Conservation (phyloP, 2,329 filamentous ascomycete species). For the Aureobasidium sp. region DNA sequence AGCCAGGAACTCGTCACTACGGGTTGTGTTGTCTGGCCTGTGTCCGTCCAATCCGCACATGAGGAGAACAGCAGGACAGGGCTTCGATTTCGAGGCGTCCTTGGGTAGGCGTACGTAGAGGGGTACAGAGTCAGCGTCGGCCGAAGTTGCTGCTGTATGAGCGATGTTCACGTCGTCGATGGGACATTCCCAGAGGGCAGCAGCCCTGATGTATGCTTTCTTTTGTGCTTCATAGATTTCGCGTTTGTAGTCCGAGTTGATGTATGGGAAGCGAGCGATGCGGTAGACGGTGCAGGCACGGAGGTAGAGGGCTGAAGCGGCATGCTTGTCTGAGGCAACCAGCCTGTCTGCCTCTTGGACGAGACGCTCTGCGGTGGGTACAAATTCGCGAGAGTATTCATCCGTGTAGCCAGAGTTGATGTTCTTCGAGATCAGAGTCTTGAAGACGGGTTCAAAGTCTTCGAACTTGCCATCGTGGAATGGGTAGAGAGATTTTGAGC, state of each 20-base stretch:
- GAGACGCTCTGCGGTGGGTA: slow-evolving; percentile 29
- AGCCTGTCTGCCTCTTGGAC: slow-evolving; percentile 26
- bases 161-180: slow-evolving; percentile 34
- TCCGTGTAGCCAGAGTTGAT: slow-evolving; percentile 35
- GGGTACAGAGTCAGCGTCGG: slow-evolving; percentile 32
- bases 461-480: slow-evolving; percentile 33
- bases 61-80: slow-evolving; percentile 46
- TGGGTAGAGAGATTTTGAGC: slow-evolving; percentile 25
- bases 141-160: slow-evolving; percentile 30
- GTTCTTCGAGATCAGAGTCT: slow-evolving; percentile 29
- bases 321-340: slow-evolving; percentile 22
- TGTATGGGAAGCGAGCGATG: slow-evolving; percentile 33
- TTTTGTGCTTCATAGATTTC: slow-evolving; percentile 32
- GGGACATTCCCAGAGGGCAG: slow-evolving; percentile 29
- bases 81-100: slow-evolving; percentile 25
- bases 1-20: slow-evolving; percentile 54
- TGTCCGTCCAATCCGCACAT: slow-evolving; percentile 59
- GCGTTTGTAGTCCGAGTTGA: slow-evolving; percentile 30
- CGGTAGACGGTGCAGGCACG: slow-evolving; percentile 32
- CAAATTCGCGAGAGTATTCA: slow-evolving; percentile 32
- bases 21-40: slow-evolving; percentile 54
- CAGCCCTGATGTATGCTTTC: slow-evolving; percentile 31
- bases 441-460: slow-evolving; percentile 34
- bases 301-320: slow-evolving; percentile 30
- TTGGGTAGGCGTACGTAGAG: slow-evolving; percentile 34